Conservation (phyloP, 768 basidiomycete species). For the Asterophora parasitica region DNA sequence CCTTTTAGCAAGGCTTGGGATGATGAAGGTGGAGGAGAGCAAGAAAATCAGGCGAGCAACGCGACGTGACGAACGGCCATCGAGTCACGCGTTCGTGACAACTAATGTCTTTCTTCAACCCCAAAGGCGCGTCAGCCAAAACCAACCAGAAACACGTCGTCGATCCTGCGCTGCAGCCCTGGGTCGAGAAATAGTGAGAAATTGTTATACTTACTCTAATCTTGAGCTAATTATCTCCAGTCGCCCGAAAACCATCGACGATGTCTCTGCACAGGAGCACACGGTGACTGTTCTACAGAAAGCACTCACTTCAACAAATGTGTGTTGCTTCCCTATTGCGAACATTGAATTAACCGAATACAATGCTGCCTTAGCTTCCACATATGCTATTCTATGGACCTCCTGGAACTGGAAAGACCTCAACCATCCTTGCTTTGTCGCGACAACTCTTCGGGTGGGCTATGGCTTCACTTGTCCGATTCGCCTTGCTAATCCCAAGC, state of each 20-base stretch:
- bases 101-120: conserved; percentile 64
- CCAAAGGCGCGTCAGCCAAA: conserved; percentile 38
- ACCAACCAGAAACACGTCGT: conserved; percentile 38
- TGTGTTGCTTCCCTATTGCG: conserved; percentile 26
- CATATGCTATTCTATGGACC: conserved; percentile 99
- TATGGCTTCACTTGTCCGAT: neutral
- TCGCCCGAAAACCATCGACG: conserved; percentile 96
- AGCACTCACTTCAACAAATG: conserved; percentile 90
- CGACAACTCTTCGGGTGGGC: conserved; percentile 90
- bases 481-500: neutral
- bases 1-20: conserved; percentile 14
- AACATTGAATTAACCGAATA: neutral
- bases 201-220: neutral
- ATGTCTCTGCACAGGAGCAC: conserved; percentile 96
- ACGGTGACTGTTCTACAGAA: conserved; percentile 89
- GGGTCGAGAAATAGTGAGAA: conserved; percentile 97
- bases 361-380: conserved; percentile 61
- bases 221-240: conserved; percentile 36
- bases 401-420: conserved; percentile 98
- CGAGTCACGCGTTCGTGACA: conserved; percentile 47
- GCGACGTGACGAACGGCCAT: conserved; percentile 35
- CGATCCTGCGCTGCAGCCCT: conserved; percentile 72
- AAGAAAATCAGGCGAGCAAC: conserved; percentile 23
- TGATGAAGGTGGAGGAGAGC: conserved; percentile 17
- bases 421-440: conserved; percentile 91